Conservation (phyloP, 2,329 filamentous ascomycete species). For the Trematosphaeria pertusa region DNA sequence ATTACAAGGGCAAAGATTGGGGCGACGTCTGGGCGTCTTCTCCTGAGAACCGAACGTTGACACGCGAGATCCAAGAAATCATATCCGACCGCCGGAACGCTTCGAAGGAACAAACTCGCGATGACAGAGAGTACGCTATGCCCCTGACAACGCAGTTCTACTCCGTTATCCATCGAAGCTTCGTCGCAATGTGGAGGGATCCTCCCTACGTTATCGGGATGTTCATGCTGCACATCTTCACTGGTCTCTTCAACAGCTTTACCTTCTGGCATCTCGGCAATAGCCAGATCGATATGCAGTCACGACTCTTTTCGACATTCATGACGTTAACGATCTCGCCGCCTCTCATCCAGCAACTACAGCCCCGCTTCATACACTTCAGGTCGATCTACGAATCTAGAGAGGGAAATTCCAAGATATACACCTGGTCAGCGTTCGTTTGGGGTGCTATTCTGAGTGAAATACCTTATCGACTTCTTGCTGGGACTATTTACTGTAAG, state of each 20-base stretch:
- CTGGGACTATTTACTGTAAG: conserved; percentile 67
- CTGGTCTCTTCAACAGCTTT: conserved; percentile 58
- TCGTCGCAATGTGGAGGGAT: conserved; percentile 69
- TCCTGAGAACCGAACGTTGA: conserved; percentile 46
- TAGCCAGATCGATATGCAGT: conserved; percentile 55
- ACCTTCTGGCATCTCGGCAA: conserved; percentile 57
- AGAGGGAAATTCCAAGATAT: conserved; percentile 80
- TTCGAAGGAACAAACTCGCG: conserved; percentile 42
- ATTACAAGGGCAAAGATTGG: conserved; percentile 55
- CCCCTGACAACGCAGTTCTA: conserved; percentile 50
- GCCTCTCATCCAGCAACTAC: conserved; percentile 77
- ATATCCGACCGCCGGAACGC: conserved; percentile 42
- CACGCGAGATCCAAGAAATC: conserved; percentile 51
- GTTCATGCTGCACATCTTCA: conserved; percentile 61
- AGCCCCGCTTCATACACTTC: conserved; percentile 72
- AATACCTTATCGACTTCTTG: conserved; percentile 71
- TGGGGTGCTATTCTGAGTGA: conserved; percentile 72
- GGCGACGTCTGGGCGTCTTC: conserved; percentile 54
- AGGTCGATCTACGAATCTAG: conserved; percentile 73
- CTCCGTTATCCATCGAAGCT: conserved; percentile 57
- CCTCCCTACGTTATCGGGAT: conserved; percentile 71
- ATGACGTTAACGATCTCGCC: conserved; percentile 78
- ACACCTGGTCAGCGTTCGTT: conserved; percentile 75
- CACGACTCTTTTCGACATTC: conserved; percentile 76
- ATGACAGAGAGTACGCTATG: conserved; percentile 55